Evolutionary conservation across 495 filamentous ascomycete genomes (phyloP), one percentile per base, ranked within the genome.

Genomic region (Tuber brumale): DNA sequence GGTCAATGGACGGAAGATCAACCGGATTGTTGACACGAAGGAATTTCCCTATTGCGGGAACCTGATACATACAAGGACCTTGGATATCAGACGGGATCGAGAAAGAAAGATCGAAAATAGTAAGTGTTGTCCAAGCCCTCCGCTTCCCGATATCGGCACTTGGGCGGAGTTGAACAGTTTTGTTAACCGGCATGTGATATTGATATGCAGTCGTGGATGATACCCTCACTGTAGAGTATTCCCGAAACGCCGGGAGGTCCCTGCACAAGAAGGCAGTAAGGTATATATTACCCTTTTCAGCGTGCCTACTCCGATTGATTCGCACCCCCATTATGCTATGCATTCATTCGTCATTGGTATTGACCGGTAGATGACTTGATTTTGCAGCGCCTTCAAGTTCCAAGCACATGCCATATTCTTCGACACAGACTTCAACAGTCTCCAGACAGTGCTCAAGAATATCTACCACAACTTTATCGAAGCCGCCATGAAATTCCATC

Each of bases 331-430:
- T 31, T 14, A 27, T 61, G 10, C 51, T 31, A 27, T 31, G 51
- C 51, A 61, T 27, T 27, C 21, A n/a, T 57, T 51, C 6, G 19
- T 6, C 21, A n/a, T 51, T 23, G 48, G 21, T n/a, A n/a, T n/a
- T 27, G 51, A 44, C 16, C 39, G 4, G 41, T 35, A 19, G 69
- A 27, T 14, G 23, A 27, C 51, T 61, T 61, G 51, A n/a, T 31
- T 61, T 31, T 27, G 31, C 86, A 87, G 90, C 81, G 86, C 91
- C 0, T 93, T 97, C 86, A 94, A 95, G 82, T 91, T 94, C 69
- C 93, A 95, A 78, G 89, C 92, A 73, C 91, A 96, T 79, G 87
- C 91, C 44, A 96, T 97, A 91, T 94, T 95, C 83, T 91, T 95
- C 75, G 94, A 97, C 82, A 93, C 92, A 5, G 84, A 86, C 7